phyloP scores from a whole-genome alignment of 768 basidiomycete genomes.

The Glaciozyma antarctica region DNA sequence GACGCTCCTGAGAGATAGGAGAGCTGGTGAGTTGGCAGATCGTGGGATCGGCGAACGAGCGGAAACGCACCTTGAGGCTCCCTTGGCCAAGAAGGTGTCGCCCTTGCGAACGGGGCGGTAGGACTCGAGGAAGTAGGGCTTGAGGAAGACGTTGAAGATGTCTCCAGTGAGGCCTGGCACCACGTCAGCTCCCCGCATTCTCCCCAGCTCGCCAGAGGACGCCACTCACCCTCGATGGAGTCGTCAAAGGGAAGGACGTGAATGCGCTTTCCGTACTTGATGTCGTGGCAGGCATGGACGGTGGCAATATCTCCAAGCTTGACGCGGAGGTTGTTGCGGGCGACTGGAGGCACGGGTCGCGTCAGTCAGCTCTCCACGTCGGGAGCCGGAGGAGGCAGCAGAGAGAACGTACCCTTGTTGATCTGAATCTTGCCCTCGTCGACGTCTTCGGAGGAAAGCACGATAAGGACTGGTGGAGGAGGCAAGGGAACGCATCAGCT shows the following conservation, averaged over 20 bases:
- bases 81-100: slow-evolving; percentile 97
- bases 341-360: slow-evolving; percentile 47
- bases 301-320: slow-evolving; percentile 94
- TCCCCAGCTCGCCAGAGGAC: background rate
- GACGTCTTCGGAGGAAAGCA: slow-evolving; percentile 86
- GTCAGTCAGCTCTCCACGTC: background rate
- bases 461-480: slow-evolving; percentile 63
- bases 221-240: slow-evolving; percentile 70
- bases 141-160: slow-evolving; percentile 96
- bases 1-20: slow-evolving; percentile 38
- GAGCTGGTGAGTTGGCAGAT: background rate
- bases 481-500: background rate
- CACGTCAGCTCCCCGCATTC: background rate
- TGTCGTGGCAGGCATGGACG: slow-evolving; percentile 90
- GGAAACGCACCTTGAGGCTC: slow-evolving; percentile 81
- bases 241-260: slow-evolving; percentile 97
- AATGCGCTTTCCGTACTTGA: slow-evolving; percentile 97
- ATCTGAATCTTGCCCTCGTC: slow-evolving; percentile 97
- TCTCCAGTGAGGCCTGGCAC: slow-evolving; percentile 68
- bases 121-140: slow-evolving; percentile 97
- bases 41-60: background rate
- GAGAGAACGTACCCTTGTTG: slow-evolving; percentile 60
- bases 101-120: slow-evolving; percentile 94
- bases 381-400: background rate
- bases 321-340: slow-evolving; percentile 96